Base-by-base conservation (phyloP, 768 basidiomycete species). In the Imleria badia region DNA sequence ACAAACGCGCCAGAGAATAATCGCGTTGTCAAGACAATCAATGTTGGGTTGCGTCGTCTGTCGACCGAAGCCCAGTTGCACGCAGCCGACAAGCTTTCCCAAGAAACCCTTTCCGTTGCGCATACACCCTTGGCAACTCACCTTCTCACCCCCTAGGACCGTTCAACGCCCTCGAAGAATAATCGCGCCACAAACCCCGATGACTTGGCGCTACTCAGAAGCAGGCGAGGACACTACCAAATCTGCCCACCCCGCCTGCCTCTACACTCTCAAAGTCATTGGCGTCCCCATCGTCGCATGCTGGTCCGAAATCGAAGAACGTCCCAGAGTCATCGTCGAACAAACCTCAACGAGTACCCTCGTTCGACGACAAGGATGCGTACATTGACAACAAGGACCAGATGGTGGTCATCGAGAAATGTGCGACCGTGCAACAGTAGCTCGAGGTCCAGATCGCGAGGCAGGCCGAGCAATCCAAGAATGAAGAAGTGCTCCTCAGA, bases 121-220 rank as follows among this genome's bases (percentile, higher is more conserved):
- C 49, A 49, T 59, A 62, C 35, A 59, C 47, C 10, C 34, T 33
- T 44, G 22, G 29, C 15, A 12, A 20, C 49, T 40, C 20, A 49
- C 6, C n/a, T 11, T 2, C 5, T 9, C 12, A 3, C 43, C 23
- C 51, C 4, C 31, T 15, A 96, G 93, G 91, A 98, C 73, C 86
- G 91, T 73, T 98, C 78, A 99, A 99, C 69, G 94, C 95, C 5
- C 85, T 99, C 14, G 96, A 99, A 76, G 97, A 98, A 75, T 98
- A 96, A 98, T 72, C 81, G 66, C 90, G 94, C 36, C 77, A 83
- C 73, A 96, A 97, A 77, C 82, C 98, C 93, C 7, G 95, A 98
- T 71, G 91, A 96, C 68, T n/a, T 99, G 96, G 96, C 81, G 98
- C 30, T 98, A 98, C 84, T 83, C 85, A 34, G 95, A 98, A 58